These are phyloP conservation scores for Leccinum boreale DNA, from an alignment of 768 basidiomycete genomes.

Conservation along the genomic window DNA sequence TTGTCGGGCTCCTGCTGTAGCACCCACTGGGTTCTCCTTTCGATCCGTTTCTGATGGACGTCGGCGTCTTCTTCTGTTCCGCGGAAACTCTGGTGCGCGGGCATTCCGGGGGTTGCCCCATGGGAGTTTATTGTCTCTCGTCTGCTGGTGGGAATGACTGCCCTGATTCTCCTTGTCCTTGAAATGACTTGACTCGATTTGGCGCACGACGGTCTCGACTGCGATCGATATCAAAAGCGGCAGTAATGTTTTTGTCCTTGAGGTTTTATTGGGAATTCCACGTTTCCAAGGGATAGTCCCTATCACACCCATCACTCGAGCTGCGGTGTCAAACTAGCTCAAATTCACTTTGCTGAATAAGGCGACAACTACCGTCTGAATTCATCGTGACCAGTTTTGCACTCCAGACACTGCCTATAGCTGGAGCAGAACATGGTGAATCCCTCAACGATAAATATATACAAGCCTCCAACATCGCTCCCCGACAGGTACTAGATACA, in stretches of 20 bases:
- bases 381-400: neutral
- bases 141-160: neutral
- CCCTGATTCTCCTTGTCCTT: neutral
- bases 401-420: neutral
- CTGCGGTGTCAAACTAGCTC: neutral
- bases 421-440: neutral
- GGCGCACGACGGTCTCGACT: neutral
- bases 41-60: neutral
- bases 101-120: neutral
- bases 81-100: neutral
- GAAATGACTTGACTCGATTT: neutral
- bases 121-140: neutral
- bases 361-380: neutral
- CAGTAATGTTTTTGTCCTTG: neutral
- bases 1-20: neutral
- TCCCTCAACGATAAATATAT: neutral
- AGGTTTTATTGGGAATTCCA: neutral
- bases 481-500: conserved; percentile 12
- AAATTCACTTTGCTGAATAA: neutral
- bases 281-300: neutral
- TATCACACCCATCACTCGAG: neutral
- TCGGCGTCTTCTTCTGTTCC: neutral
- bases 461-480: neutral
- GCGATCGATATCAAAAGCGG: neutral
- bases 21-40: neutral